Evolutionary conservation across 148 eudicot genomes (phyloP).

Genomic region (Gaultheria prostrata): DNA sequence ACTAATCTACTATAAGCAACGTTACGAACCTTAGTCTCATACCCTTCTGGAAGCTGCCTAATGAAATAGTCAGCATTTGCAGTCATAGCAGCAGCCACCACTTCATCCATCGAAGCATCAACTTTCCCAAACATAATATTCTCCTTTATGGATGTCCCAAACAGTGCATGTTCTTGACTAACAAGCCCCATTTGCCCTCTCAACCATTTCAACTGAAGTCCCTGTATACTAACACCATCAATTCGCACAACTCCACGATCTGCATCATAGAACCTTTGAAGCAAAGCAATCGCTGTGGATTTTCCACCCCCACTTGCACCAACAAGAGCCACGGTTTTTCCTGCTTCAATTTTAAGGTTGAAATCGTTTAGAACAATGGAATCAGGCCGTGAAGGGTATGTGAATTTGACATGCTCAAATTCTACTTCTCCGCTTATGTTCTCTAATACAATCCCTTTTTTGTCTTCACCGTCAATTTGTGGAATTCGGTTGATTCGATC

Average conservation of each 20-base stretch:
- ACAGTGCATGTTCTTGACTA: slow-evolving; percentile 89
- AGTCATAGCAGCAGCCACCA: slow-evolving; percentile 69
- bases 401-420: slow-evolving; percentile 54
- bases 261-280: slow-evolving; percentile 80
- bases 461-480: slow-evolving; percentile 49
- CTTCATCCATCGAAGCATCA: slow-evolving; percentile 85
- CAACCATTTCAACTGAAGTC: slow-evolving; percentile 71
- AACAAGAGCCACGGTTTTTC: slow-evolving; percentile 76
- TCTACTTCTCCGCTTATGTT: slow-evolving; percentile 60
- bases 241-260: slow-evolving; percentile 58
- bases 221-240: slow-evolving; percentile 67
- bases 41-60: slow-evolving; percentile 79
- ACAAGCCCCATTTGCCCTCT: slow-evolving; percentile 86
- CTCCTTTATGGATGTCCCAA: slow-evolving; percentile 77
- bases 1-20: background rate
- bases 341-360: slow-evolving; percentile 60
- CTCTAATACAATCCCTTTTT: slow-evolving; percentile 42
- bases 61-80: slow-evolving; percentile 92
- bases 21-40: slow-evolving; percentile 77
- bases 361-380: slow-evolving; percentile 63
- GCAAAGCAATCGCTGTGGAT: slow-evolving; percentile 76
- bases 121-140: slow-evolving; percentile 85
- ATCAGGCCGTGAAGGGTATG: slow-evolving; percentile 76
- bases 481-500: slow-evolving; percentile 65
- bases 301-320: slow-evolving; percentile 97